phyloP scores from a whole-genome alignment of 192 early-diverging fungal species.

The Allomyces arbusculus region DNA sequence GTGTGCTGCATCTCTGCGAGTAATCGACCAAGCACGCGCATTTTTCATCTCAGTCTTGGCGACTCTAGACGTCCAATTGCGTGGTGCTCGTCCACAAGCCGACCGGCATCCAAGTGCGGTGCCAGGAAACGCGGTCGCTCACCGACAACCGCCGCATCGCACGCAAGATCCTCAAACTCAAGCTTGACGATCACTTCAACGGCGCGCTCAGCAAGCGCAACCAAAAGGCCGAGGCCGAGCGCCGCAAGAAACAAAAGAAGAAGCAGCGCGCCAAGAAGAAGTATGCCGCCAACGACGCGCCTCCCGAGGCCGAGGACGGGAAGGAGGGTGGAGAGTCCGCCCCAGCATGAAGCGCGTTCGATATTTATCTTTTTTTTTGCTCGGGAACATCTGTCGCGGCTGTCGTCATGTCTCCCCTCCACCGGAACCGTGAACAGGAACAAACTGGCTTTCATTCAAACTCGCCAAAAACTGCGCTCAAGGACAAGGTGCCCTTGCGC shows the following conservation, averaged over 20 bases:
- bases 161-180: slow-evolving; percentile 31
- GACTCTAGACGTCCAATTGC: slow-evolving; percentile 31
- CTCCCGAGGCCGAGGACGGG: no score
- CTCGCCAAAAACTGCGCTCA: no score
- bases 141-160: slow-evolving; percentile 54
- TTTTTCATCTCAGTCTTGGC: no score
- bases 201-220: slow-evolving; percentile 35
- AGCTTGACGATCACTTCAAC: slow-evolving; percentile 49
- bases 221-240: slow-evolving; percentile 36
- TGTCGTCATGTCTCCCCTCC: no score
- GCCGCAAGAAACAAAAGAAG: slow-evolving; percentile 29
- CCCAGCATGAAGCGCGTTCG: no score
- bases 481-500: no score
- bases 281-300: slow-evolving; percentile 11
- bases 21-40: no score
- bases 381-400: no score
- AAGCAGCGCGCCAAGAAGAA: slow-evolving; percentile 35
- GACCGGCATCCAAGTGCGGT: slow-evolving; percentile 43
- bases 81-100: slow-evolving; percentile 52
- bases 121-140: slow-evolving; percentile 52
- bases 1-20: neutral
- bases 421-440: no score
- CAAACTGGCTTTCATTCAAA: no score
- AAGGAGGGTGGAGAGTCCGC: no score
- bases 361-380: no score